Conservation (phyloP, 2,329 filamentous ascomycete species). For the Phialophora macrospora region DNA sequence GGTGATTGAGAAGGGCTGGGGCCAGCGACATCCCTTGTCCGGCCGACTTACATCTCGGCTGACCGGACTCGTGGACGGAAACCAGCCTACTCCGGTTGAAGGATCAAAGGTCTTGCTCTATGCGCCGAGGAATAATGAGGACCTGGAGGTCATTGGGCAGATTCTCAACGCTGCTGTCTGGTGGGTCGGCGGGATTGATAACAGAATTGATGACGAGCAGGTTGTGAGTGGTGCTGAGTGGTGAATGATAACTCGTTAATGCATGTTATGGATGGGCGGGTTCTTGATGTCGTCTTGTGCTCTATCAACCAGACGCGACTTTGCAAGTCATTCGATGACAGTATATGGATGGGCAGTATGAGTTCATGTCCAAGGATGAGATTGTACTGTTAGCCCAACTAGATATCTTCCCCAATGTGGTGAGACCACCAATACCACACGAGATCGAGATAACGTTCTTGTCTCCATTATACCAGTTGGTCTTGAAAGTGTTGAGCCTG, state of each 20-base stretch:
- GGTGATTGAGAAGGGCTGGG: constrained; percentile 78
- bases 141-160: constrained; percentile 42
- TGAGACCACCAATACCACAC: background rate
- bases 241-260: background rate
- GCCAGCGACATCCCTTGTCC: constrained; percentile 64
- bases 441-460: background rate
- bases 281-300: background rate
- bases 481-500: background rate
- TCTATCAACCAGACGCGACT: background rate
- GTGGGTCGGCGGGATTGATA: constrained; percentile 35
- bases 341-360: background rate
- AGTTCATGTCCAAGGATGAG: background rate
- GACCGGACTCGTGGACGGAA: constrained; percentile 2
- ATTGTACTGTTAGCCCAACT: background rate
- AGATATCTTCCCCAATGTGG: background rate
- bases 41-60: constrained; percentile 27
- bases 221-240: background rate
- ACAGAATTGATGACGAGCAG: constrained; percentile 24
- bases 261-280: constrained; percentile 6
- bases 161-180: constrained; percentile 44
- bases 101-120: constrained; percentile 42
- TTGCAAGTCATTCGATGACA: background rate
- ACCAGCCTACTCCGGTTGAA: constrained; percentile 5
- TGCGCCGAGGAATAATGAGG: constrained; percentile 44
- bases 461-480: background rate